Base-by-base conservation (phyloP, 495 filamentous ascomycete species). In the Choiromyces venosus region DNA sequence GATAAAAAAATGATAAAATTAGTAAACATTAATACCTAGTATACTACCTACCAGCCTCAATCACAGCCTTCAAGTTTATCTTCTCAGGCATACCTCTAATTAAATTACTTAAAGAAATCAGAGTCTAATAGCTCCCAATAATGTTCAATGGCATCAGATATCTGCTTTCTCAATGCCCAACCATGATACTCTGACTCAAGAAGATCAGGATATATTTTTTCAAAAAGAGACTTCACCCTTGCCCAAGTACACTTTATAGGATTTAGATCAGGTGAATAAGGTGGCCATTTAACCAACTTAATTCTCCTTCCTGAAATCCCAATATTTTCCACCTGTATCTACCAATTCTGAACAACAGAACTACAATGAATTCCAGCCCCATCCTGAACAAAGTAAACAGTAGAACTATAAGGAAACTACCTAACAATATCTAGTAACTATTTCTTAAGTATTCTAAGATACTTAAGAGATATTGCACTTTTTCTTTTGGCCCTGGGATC, bases 201-300 rank as follows among this genome's bases (percentile, higher is more conserved):
- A n/a, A 68, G 37, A 37, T 68, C 33, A 6, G 66, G 66, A 68
- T 68, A 68, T 25, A 68, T 37, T 37, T 68, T 68, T 35, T 39
- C 36, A 68, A 68, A 68, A 16, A 68, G 29, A 35, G 66, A 35
- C 42, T 68, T 68, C 12, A 36, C 6, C 12, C 37, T 6, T 37
- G 66, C 66, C 36, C 66, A 68, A 38, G 42, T 38, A 68, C 42
- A 38, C 36, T 68, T 38, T 7, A 68, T 68, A 16, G 66, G 66
- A 39, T 68, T 68, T 7, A 68, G 33, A 68, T 68, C 66, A 16
- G 66, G 66, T 39, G 66, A 68, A 37, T 68, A 68, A 8, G 66
- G 66, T 18, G 66, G 66, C 66, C 66, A 68, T 39, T 68, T 39
- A 14, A 68, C 42, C 42, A 68, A 12, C n/a, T n/a, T n/a, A 12